Evolutionary conservation across 345 rosid genomes (phyloP), one percentile per base, ranked within the genome.

Genomic region (Raphanus raphanistrum): DNA sequence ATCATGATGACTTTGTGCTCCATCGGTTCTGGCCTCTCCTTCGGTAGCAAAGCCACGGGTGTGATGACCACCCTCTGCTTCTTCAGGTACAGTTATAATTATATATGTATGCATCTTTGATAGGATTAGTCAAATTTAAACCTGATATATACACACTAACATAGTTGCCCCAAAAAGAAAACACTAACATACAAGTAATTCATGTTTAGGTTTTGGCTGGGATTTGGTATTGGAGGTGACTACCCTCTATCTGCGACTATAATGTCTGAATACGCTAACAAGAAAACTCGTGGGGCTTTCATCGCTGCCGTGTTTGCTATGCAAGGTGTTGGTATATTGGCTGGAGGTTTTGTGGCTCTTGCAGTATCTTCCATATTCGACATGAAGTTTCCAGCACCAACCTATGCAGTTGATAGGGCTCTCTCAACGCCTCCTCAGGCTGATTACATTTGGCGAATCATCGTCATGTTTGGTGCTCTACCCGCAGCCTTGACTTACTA

Each of bases 311-410:
- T 92, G 33, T 92, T 92, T 29, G 91, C 93, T 2, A 88, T 92
- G 97, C 95, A 90, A 83, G 93, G 97, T 52, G 66, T 92, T 12
- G 93, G 97, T 16, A 92, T 90, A 63, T 81, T 92, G 69, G 83
- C 79, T 1, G 93, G 95, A 13, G 93, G 95, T 31, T 32, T 86
- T 8, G 88, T 88, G 4, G 90, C 90, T 4, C 73, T 87, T 12
- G 15, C 77, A 0, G 81, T 87, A 0, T 81, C 94, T 28, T 15
- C 76, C 0, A 72, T 76, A 0, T 89, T 87, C 26, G 79, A 84
- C 63, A 62, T 79, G 8, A 26, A 65, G 5, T 91, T 70, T 59
- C 87, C 87, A 21, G 12, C 45, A 38, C 45, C 45, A 3, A 38
- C 13, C 45, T 38, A 38, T 38, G 5, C 3, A 38, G 45, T 38